A percentile compares a stretch with the other conserved stretches of the same genome.
phyloP scores from a whole-genome alignment of 163 green algal species.

The Chlamydomonas reinhardtii region DNA sequence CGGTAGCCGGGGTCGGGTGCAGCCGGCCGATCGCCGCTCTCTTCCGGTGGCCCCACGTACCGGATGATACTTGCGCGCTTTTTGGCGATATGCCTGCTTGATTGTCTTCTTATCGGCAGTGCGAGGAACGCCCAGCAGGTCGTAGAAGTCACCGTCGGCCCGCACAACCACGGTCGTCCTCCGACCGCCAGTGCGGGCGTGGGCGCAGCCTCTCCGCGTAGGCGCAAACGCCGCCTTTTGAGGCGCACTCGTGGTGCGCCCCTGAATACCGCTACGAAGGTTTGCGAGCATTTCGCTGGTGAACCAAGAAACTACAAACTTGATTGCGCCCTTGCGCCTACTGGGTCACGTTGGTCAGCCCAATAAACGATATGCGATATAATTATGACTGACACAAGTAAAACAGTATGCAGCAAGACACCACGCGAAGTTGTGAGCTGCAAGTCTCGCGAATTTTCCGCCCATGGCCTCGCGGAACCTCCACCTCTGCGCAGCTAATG shows the following conservation, averaged over 20 bases:
- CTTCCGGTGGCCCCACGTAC: constrained; percentile 54
- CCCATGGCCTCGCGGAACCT: neutral
- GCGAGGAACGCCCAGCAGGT: constrained; percentile 90
- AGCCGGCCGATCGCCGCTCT: neutral
- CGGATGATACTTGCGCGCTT: constrained; percentile 97
- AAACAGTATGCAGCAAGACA: neutral
- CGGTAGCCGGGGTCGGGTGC: too few relatives aligned
- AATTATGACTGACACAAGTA: neutral
- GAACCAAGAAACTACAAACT: neutral
- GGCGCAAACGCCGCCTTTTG: constrained; percentile 5
- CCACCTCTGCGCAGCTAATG: too few relatives aligned
- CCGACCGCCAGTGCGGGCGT: constrained; percentile 14
- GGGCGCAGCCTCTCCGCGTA: neutral
- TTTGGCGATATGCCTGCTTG: constrained; percentile 94
- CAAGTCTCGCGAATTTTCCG: too few relatives aligned
- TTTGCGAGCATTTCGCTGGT: constrained; percentile 22
- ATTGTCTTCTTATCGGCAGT: constrained; percentile 94
- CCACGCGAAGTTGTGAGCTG: too few relatives aligned
- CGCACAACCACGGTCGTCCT: constrained; percentile 68
- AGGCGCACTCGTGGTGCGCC: neutral
- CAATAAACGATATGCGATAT: neutral
- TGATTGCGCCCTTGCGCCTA: neutral
- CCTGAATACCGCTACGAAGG: constrained; percentile 1
- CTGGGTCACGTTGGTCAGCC: too few relatives aligned
- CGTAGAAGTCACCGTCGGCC: constrained; percentile 88